These are phyloP conservation scores for Paxillus involutus DNA, from an alignment of 768 basidiomycete genomes.

Conservation along the genomic window DNA sequence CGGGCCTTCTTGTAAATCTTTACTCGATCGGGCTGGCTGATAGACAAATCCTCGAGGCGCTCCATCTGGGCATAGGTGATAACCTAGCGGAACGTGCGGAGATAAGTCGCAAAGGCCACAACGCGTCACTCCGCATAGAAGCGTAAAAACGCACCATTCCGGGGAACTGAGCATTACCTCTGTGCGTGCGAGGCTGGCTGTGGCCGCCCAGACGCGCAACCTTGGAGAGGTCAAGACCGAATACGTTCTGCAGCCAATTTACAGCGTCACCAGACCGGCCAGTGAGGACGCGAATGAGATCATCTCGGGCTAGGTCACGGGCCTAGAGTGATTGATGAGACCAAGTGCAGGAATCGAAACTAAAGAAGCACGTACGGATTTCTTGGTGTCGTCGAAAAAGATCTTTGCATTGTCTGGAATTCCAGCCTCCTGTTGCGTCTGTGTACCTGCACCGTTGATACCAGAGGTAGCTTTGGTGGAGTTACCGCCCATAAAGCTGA, in stretches of 20 bases:
- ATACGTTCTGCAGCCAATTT: slow-evolving; percentile 92
- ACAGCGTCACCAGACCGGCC: slow-evolving; percentile 95
- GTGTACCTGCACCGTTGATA: slow-evolving; percentile 97
- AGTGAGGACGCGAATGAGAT: slow-evolving; percentile 92
- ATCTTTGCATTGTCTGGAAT: slow-evolving; percentile 89
- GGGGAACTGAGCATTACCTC: slow-evolving; percentile 92
- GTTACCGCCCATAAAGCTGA: slow-evolving; percentile 94
- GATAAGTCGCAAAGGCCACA: slow-evolving; percentile 4
- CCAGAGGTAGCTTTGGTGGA: slow-evolving; percentile 97
- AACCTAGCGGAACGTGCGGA: slow-evolving; percentile 46
- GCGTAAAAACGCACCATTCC: slow-evolving; percentile 69
- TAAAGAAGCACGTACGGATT: slow-evolving; percentile 58
- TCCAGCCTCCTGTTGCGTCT: slow-evolving; percentile 73
- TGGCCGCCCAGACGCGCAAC: slow-evolving; percentile 97
- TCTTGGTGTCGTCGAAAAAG: slow-evolving; percentile 97
- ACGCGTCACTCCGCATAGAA: background rate
- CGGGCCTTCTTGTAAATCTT: slow-evolving; percentile 92
- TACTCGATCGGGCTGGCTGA: slow-evolving; percentile 81
- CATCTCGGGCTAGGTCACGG: slow-evolving; percentile 93
- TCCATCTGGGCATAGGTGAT: slow-evolving; percentile 98
- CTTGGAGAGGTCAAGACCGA: slow-evolving; percentile 89
- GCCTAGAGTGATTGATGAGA: slow-evolving; percentile 49
- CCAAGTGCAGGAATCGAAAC: background rate
- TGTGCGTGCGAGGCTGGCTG: slow-evolving; percentile 90
- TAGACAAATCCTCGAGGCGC: slow-evolving; percentile 86